phyloP scores from a whole-genome alignment of 2,329 filamentous ascomycete species.

The Paramyrothecium sp. region DNA sequence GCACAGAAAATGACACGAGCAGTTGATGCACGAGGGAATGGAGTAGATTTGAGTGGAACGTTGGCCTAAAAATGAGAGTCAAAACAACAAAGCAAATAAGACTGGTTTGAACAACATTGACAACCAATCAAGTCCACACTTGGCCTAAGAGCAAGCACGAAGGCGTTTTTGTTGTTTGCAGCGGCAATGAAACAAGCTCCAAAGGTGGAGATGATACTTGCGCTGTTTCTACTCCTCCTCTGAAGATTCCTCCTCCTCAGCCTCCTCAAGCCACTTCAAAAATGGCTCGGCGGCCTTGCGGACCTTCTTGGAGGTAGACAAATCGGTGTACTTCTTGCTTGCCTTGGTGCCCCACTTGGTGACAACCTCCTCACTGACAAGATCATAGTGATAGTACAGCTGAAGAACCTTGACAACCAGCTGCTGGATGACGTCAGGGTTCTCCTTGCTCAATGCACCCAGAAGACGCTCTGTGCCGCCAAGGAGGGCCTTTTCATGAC shows the following conservation, averaged over 20 bases:
- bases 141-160: too few species aligned
- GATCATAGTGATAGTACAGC: constrained; percentile 86
- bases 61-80: not conserved
- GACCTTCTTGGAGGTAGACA: constrained; percentile 88
- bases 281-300: constrained; percentile 93
- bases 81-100: not conserved
- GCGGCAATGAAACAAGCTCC: too few species aligned
- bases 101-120: not conserved
- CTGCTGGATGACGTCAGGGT: constrained; percentile 72
- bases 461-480: constrained; percentile 94
- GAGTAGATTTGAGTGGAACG: constrained; percentile 1
- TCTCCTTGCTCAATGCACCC: constrained; percentile 66
- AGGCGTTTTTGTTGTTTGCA: too few species aligned
- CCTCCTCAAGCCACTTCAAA: constrained; percentile 88
- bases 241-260: constrained; percentile 68
- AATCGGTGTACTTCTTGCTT: constrained; percentile 97
- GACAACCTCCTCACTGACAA: constrained; percentile 84
- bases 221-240: constrained; percentile 50
- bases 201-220: not conserved
- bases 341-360: constrained; percentile 91
- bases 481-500: constrained; percentile 92
- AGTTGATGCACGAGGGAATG: constrained; percentile 13
- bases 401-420: constrained; percentile 80
- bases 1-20: not conserved
- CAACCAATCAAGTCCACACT: not conserved